phyloP scores from a whole-genome alignment of 129 eudicot species.

The Dittrichia graveolens region DNA sequence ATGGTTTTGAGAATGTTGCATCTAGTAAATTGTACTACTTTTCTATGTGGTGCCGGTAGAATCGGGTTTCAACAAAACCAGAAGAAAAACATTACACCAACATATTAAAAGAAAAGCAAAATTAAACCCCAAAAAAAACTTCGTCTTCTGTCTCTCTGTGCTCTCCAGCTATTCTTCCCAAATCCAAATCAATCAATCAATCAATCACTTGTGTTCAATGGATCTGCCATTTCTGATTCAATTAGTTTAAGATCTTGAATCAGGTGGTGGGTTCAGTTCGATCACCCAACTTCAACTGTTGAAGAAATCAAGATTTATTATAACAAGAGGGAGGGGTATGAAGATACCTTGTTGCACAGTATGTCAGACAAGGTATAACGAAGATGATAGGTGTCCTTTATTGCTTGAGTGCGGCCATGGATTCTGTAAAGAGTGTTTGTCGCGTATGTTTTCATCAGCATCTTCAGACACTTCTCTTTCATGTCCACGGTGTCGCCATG shows the following conservation, averaged over 20 bases:
- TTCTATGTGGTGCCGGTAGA: not conserved
- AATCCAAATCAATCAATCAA: conserved; percentile 33
- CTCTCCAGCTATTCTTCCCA: conserved; percentile 40
- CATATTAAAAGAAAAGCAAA: not conserved
- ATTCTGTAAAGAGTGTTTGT: conserved; percentile 79
- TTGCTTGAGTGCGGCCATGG: conserved; percentile 95
- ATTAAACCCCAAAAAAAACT: conserved; percentile 27
- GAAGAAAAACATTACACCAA: conserved; percentile 19
- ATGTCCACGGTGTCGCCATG: conserved; percentile 95
- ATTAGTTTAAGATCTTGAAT: conserved; percentile 25
- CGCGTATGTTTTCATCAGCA: conserved; percentile 62
- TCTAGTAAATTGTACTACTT: conserved; percentile 12
- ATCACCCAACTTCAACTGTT: not conserved
- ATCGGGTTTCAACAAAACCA: conserved; percentile 31
- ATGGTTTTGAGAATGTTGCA: not conserved
- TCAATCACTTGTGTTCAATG: conserved; percentile 29
- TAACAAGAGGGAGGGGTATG: conserved; percentile 35
- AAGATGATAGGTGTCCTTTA: conserved; percentile 76
- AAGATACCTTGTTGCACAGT: conserved; percentile 85
- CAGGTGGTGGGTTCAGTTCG: not conserved
- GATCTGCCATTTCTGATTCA: conserved; percentile 36
- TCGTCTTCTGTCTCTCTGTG: not conserved
- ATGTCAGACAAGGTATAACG: conserved; percentile 81
- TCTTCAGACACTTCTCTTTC: conserved; percentile 62
- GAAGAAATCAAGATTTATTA: not conserved